Evolutionary conservation across 2,329 filamentous ascomycete genomes (phyloP), one percentile per base, ranked within the genome.

Genomic region (Drechslera avenae): DNA sequence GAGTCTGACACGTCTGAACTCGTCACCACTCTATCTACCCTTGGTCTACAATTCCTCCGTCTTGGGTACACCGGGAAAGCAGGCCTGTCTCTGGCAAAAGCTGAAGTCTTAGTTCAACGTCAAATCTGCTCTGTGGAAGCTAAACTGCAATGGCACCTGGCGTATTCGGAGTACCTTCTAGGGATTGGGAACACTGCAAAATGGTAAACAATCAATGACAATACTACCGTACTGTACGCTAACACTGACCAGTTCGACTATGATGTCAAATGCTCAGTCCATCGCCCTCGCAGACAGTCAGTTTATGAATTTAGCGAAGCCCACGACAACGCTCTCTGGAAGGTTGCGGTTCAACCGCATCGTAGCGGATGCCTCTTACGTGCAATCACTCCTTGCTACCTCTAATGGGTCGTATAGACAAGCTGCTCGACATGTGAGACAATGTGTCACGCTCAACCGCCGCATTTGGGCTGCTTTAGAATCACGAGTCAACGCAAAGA

Each of bases 101-200:
- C 85, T 3, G 81, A 86, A 55, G 72, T 76, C 16, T 79, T 81
- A 42, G 58, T 80, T 5, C 64, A 68, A 9, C 70, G 68, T 7
- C 71, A 72, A 33, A 68, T 69, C 1, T 59, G 78, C 2, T 76
- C 79, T 3, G 71, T 74, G 8, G 72, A 81, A 41, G 75, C 79
- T 12, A 73, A 70, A 21, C 60, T 87, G 12, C 77, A 79, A 28
- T 88, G 88, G 69, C 83, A 91, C 57, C 75, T 96, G 5, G 84
- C 86, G 0, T 85, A 86, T 54, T 86, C 89, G 0, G 90, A 96
- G 68, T 91, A 91, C 68, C 79, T 87, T 21, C 76, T 92, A 14
- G 82, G 83, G 1, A 81, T 86, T 10, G 88, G 87, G 8, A 84
- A 86, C 41, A 75, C 83, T 13, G 80, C 86, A 8, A 85, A 88